phyloP scores from a whole-genome alignment of 78 protist genomes.

The Dictyostelium discoideum region DNA sequence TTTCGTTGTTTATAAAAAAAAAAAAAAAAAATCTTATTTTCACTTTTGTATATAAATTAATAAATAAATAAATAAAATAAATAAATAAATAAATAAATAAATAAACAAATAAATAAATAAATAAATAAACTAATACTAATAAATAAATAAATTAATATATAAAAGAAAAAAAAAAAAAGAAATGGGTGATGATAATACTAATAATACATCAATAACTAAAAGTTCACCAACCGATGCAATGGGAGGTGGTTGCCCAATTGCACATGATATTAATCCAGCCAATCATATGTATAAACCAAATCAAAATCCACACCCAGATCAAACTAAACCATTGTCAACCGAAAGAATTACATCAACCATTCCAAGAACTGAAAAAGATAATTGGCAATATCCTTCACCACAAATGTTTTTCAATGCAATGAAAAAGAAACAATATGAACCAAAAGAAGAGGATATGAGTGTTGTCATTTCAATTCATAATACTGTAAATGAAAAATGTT shows the following conservation, averaged over 20 bases:
- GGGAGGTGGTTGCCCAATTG: conserved; percentile 78
- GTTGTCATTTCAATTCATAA: conserved; percentile 89
- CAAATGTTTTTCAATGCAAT: conserved; percentile 91
- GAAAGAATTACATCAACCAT: conserved; percentile 74
- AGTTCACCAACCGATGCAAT: conserved; percentile 14
- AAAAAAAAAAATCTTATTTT: too few species aligned
- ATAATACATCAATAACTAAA: not conserved
- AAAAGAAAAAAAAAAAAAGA: not conserved
- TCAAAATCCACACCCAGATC: conserved; percentile 81
- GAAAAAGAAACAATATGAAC: conserved; percentile 85
- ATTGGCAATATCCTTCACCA: conserved; percentile 88
- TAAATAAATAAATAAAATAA: too few species aligned
- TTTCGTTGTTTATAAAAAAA: too few species aligned
- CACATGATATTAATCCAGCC: conserved; percentile 77
- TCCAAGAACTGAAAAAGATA: conserved; percentile 79
- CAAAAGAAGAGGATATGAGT: conserved; percentile 86
- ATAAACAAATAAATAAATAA: too few species aligned
- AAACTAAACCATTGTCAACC: conserved; percentile 50
- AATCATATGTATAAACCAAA: conserved; percentile 80
- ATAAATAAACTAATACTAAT: too few species aligned
- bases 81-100: too few species aligned
- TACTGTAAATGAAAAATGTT: conserved; percentile 87
- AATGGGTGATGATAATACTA: not conserved
- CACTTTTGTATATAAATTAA: too few species aligned
- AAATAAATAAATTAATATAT: too few species aligned